A percentile compares a stretch with the other conserved stretches of the same genome.
Conservation (phyloP, 495 filamentous ascomycete species). For the Cladorrhinum samala region DNA sequence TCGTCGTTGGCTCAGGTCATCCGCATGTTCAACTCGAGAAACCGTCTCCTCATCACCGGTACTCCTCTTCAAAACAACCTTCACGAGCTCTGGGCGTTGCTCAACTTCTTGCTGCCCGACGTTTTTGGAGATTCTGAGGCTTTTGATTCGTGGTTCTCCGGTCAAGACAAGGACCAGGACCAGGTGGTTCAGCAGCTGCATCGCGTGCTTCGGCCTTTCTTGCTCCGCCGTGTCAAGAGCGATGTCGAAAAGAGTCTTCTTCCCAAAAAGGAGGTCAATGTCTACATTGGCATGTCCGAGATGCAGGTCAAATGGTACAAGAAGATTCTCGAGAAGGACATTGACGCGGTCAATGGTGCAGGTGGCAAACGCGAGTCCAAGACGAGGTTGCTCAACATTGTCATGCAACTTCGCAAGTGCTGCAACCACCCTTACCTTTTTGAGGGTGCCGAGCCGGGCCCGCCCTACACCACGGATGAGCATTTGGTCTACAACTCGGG, state of each 20-base stretch:
- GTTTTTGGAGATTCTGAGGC: slow-evolving; percentile 96
- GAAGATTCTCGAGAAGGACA: slow-evolving; percentile 98
- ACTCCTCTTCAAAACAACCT: slow-evolving; percentile 98
- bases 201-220: slow-evolving; percentile 84
- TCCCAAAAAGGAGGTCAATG: slow-evolving; percentile 95
- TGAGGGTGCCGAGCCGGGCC: slow-evolving; percentile 94
- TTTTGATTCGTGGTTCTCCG: slow-evolving; percentile 98
- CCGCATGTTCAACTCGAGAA: slow-evolving; percentile 91
- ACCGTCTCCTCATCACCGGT: slow-evolving; percentile 91
- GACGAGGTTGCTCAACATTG: slow-evolving; percentile 96
- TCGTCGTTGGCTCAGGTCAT: slow-evolving; percentile 96
- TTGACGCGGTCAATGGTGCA: slow-evolving; percentile 97
- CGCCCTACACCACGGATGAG: slow-evolving; percentile 96
- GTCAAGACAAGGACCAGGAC: slow-evolving; percentile 83
- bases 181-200: slow-evolving; percentile 97
- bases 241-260: slow-evolving; percentile 98
- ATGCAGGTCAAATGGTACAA: slow-evolving; percentile 99
- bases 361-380: slow-evolving; percentile 97
- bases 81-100: slow-evolving; percentile 96
- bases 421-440: slow-evolving; percentile 99
- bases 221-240: slow-evolving; percentile 93
- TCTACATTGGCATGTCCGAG: slow-evolving; percentile 97
- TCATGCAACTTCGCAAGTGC: slow-evolving; percentile 99
- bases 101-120: slow-evolving; percentile 95
- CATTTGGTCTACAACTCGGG: slow-evolving; percentile 90